Evolutionary conservation across 2,329 filamentous ascomycete species (phyloP).

Genomic region (Verticillium nonalfalfae): DNA sequence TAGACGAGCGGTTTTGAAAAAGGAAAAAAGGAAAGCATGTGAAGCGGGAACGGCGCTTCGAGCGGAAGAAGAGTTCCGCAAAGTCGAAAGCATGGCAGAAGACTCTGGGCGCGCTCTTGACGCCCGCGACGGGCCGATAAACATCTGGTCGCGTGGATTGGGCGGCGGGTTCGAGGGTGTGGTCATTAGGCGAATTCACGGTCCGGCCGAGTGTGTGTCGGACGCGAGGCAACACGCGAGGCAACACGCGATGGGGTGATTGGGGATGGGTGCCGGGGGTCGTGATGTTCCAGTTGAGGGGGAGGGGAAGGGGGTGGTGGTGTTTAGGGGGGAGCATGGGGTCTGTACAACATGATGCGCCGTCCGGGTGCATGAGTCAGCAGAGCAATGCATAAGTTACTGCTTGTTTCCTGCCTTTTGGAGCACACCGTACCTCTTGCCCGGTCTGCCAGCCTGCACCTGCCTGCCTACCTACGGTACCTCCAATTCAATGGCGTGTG

Average conservation of each 20-base stretch:
- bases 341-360: too few species aligned
- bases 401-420: too few species aligned
- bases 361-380: too few species aligned
- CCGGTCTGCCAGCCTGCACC: too few species aligned
- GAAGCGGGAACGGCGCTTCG: neutral
- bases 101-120: neutral
- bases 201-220: neutral
- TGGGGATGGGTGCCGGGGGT: neutral
- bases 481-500: too few species aligned
- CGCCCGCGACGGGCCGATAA: neutral
- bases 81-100: neutral
- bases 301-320: neutral
- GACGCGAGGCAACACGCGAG: neutral
- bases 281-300: neutral
- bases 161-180: neutral
- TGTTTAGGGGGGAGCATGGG: too few species aligned
- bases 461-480: too few species aligned
- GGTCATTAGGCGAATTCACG: neutral
- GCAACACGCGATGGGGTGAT: too few species aligned
- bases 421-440: too few species aligned
- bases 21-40: neutral
- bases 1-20: too few species aligned
- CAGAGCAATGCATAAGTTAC: too few species aligned
- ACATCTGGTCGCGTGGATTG: slow-evolving; percentile 20
- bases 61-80: neutral